A percentile compares a stretch with the other conserved stretches of the same genome.
phyloP scores from a whole-genome alignment of 192 early-diverging fungal genomes.

The Podila verticillata region DNA sequence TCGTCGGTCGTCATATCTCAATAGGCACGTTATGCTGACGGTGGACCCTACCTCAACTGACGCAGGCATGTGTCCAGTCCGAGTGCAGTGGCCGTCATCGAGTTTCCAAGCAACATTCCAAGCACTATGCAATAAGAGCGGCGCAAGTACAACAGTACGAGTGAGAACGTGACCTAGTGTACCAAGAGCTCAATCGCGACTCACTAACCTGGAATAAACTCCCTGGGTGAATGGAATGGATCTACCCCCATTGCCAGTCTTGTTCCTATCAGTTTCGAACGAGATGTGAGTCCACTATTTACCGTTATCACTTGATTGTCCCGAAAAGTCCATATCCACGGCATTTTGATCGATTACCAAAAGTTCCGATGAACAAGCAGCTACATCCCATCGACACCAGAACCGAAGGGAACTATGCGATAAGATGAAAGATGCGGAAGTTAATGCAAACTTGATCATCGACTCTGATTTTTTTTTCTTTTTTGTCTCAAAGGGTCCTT shows the following conservation, averaged over 20 bases:
- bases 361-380: slow-evolving; percentile 59
- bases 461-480: too few relatives aligned
- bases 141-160: background rate
- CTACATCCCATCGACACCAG: slow-evolving; percentile 60
- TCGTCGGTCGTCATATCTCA: too few relatives aligned
- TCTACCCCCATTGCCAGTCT: slow-evolving; percentile 72
- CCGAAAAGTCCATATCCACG: background rate
- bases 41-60: slow-evolving; percentile 60
- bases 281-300: too few relatives aligned
- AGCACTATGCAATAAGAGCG: slow-evolving; percentile 61
- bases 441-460: too few relatives aligned
- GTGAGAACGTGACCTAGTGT: background rate
- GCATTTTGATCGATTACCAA: slow-evolving; percentile 56
- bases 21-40: too few relatives aligned
- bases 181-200: too few relatives aligned
- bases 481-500: background rate
- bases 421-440: slow-evolving; percentile 10
- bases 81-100: slow-evolving; percentile 77
- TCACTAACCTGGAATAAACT: slow-evolving; percentile 76
- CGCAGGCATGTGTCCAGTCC: slow-evolving; percentile 69
- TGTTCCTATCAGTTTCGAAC: slow-evolving; percentile 51
- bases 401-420: slow-evolving; percentile 59
- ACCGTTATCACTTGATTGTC: too few relatives aligned
- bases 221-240: slow-evolving; percentile 75
- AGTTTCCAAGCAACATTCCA: slow-evolving; percentile 90